Evolutionary conservation across 768 basidiomycete species (phyloP).

Genomic region (Mycena rebaudengoi): DNA sequence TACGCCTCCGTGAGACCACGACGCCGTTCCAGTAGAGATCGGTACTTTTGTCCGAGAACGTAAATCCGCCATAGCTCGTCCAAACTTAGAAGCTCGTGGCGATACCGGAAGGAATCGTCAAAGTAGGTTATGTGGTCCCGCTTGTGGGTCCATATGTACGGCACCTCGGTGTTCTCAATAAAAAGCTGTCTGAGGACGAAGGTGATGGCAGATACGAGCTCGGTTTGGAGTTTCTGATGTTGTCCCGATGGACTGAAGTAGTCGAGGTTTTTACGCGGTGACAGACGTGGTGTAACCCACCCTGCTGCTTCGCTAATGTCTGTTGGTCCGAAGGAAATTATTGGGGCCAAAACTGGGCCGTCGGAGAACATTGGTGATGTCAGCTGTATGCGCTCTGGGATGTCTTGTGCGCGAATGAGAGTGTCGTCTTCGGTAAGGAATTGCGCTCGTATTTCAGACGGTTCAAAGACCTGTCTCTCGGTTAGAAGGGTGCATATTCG

Average conservation of each 20-base stretch:
- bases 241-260: conserved; percentile 76
- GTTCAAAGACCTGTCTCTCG: conserved; percentile 87
- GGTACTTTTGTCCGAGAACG: conserved; percentile 87
- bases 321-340: conserved; percentile 69
- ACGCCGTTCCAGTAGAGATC: conserved; percentile 83
- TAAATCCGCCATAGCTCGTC: conserved; percentile 94
- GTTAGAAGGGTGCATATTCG: conserved; percentile 15
- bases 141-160: conserved; percentile 94
- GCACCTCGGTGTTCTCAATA: conserved; percentile 90
- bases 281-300: conserved; percentile 88
- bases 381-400: conserved; percentile 96
- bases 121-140: conserved; percentile 90
- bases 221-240: conserved; percentile 65
- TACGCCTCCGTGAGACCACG: conserved; percentile 71
- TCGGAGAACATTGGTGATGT: conserved; percentile 66
- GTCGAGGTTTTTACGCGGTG: conserved; percentile 72
- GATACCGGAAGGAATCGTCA: conserved; percentile 68
- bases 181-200: conserved; percentile 85
- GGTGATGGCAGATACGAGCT: conserved; percentile 82
- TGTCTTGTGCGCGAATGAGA: conserved; percentile 86
- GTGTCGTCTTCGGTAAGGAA: conserved; percentile 95
- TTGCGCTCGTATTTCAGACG: conserved; percentile 90
- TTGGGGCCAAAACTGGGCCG: conserved; percentile 28
- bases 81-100: conserved; percentile 75
- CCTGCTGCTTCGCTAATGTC: conserved; percentile 84